phyloP scores from a whole-genome alignment of 1,139 yeast species.

The Wickerhamomyces sp. region DNA sequence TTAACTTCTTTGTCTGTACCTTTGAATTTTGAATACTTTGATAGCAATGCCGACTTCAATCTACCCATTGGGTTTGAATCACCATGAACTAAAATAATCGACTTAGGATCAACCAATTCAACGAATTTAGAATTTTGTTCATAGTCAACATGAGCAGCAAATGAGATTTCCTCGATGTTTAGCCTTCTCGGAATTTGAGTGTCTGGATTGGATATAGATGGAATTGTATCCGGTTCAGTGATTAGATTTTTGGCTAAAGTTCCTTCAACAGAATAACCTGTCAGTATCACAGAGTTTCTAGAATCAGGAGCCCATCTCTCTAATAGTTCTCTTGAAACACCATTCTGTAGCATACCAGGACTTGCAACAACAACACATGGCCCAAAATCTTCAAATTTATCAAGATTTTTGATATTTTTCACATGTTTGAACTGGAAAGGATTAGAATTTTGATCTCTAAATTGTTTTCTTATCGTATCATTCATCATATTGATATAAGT shows the following conservation, averaged over 20 bases:
- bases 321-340: constrained; percentile 83
- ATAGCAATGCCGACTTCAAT: constrained; percentile 82
- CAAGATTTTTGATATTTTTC: constrained; percentile 73
- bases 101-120: constrained; percentile 78
- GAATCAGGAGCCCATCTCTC: constrained; percentile 99
- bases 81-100: constrained; percentile 92
- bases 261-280: constrained; percentile 98
- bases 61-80: constrained; percentile 98
- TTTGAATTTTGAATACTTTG: constrained; percentile 77
- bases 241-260: constrained; percentile 91
- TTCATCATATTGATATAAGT: constrained; percentile 97
- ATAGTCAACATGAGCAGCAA: constrained; percentile 98
- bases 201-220: constrained; percentile 76
- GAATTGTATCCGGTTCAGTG: constrained; percentile 85
- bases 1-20: constrained; percentile 90
- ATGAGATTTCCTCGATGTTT: constrained; percentile 90
- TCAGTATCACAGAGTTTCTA: constrained; percentile 77
- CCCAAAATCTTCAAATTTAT: constrained; percentile 85
- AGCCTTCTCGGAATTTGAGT: constrained; percentile 81
- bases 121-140: constrained; percentile 90
- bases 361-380: constrained; percentile 96
- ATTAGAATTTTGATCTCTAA: constrained; percentile 70
- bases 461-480: constrained; percentile 75
- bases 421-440: constrained; percentile 90
- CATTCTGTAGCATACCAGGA: constrained; percentile 98